phyloP scores from a whole-genome alignment of 2,329 filamentous ascomycete genomes.

The Dactylella cylindrospora region DNA sequence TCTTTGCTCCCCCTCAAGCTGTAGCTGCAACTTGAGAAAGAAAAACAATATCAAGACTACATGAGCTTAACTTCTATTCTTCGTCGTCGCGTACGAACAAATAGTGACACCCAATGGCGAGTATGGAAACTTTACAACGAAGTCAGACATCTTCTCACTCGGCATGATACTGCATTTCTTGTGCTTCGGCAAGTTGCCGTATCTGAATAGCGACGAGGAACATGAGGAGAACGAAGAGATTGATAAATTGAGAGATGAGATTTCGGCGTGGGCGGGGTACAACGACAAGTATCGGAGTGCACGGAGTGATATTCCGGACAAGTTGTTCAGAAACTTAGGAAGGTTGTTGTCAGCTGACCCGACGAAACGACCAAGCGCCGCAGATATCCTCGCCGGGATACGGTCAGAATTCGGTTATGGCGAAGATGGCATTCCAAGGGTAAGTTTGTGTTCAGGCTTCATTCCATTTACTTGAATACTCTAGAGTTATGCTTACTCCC shows the following conservation, averaged over 20 bases:
- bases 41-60: constrained; percentile 18
- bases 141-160: constrained; percentile 96
- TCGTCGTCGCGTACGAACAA: constrained; percentile 45
- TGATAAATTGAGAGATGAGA: constrained; percentile 80
- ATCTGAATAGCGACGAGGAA: constrained; percentile 76
- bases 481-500: constrained; percentile 6
- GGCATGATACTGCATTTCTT: constrained; percentile 99
- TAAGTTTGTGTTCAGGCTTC: too few species aligned
- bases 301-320: constrained; percentile 30
- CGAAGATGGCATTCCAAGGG: constrained; percentile 34
- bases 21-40: constrained; percentile 9
- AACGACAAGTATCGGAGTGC: constrained; percentile 63
- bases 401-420: constrained; percentile 33
- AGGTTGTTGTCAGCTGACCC: constrained; percentile 29
- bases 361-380: constrained; percentile 27
- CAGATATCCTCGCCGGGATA: constrained; percentile 33
- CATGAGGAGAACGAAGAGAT: constrained; percentile 92
- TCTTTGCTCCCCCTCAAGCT: constrained; percentile 20
- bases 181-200: constrained; percentile 88
- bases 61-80: constrained; percentile 43
- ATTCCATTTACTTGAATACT: not conserved
- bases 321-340: constrained; percentile 22
- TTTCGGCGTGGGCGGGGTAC: constrained; percentile 83
- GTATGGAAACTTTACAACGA: constrained; percentile 91
- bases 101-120: constrained; percentile 61